Evolutionary conservation across 108 stramenopile genomes (phyloP).

Genomic region (Nitzschia sp.): DNA sequence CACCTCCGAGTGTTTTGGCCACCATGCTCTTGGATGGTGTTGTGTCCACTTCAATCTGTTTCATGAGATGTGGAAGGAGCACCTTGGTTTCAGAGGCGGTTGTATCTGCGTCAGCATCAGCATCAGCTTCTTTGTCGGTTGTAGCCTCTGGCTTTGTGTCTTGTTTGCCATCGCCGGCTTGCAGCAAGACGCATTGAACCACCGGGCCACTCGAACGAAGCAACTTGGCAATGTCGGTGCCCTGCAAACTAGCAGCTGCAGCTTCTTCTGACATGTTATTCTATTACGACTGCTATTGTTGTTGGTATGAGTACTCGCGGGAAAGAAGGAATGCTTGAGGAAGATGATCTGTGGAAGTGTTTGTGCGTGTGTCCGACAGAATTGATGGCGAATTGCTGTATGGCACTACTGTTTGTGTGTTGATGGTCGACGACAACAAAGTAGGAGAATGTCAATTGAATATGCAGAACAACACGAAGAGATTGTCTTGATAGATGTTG

Average conservation of each 20-base stretch:
- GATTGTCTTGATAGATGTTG: no score
- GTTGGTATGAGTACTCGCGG: no score
- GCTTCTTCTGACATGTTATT: neutral
- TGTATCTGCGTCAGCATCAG: no score
- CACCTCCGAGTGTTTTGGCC: slow-evolving; percentile 54
- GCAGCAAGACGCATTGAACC: slow-evolving; percentile 73
- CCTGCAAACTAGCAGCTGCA: slow-evolving; percentile 19
- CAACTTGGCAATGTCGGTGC: slow-evolving; percentile 66
- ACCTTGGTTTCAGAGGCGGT: slow-evolving; percentile 12
- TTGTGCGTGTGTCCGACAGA: no score
- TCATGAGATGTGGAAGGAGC: slow-evolving; percentile 51
- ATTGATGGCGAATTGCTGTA: no score
- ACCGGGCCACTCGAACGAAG: slow-evolving; percentile 63
- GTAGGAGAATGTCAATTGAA: no score
- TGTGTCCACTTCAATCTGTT: slow-evolving; percentile 65
- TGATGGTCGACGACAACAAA: no score
- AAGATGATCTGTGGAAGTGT: no score
- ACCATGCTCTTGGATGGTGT: slow-evolving; percentile 74
- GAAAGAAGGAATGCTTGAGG: no score
- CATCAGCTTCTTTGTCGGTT: slow-evolving; percentile 1
- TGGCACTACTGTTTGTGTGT: no score
- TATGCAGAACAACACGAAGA: no score
- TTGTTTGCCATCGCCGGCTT: slow-evolving; percentile 1
- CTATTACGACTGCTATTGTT: no score
- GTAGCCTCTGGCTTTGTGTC: slow-evolving; percentile 1